Base-by-base conservation (phyloP, 208 protist genomes). In the Trypanosoma lewisi region DNA sequence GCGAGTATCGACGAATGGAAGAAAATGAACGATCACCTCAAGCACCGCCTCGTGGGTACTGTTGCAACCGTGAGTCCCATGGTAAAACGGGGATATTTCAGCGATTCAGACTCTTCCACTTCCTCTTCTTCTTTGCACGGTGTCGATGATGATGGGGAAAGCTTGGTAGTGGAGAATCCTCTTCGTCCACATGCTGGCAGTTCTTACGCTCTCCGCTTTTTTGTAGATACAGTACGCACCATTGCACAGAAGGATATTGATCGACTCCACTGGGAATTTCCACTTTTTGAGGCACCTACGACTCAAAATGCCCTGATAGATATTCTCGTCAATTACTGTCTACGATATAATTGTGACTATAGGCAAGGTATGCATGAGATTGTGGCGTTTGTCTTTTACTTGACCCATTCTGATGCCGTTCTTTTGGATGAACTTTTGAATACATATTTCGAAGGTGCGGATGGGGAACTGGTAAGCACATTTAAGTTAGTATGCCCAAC, bases 351-450 rank as follows among this genome's bases (percentile, higher is more conserved):
- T 27, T 56, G 63, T 45, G 78, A 83, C 12, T 97, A 97, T 66
- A 80, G 73, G 64, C 93, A 97, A 54, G 93, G 93, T 7, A 88
- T 97, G 61, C 92, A 98, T 63, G 94, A 98, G 55, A 63, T 98
- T 30, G 75, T 92, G 11, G 86, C 92, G 23, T 91, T 94, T 48
- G 39, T 91, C 42, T 61, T 94, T 14, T 96, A 95, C 48, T 21
- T 80, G 4, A 52, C 76, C 0, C 74, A 82, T 21, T 66, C 44
- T 16, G 78, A 87, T 61, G 66, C 63, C 4, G 39, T 70, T 17
- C 33, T 69, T 44, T 21, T 75, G 50, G 27, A 75, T 11, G 19
- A 69, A 14, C 28, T 65, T 56, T 6, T 14, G 2, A 17, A 33
- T 21, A 34, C 36, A 45, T 5, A 39, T 23, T 31, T 14, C 41